A percentile compares a stretch with the other conserved stretches of the same genome.
These are phyloP conservation scores for Oryza glumipatula DNA, from an alignment of 176 grass and related monocot genomes.

Conservation along the genomic window DNA sequence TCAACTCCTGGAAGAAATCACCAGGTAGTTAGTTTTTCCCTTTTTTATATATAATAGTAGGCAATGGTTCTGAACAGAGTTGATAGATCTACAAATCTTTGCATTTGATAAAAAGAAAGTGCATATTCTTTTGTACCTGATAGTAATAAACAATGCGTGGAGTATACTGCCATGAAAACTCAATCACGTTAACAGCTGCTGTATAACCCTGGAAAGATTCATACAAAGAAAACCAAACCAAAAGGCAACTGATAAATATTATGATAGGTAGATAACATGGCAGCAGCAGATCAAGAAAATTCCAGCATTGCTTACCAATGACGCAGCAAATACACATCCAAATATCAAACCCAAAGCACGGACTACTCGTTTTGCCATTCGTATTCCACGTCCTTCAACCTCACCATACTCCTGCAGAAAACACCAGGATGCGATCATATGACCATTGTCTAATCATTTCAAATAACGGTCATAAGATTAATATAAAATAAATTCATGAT, in stretches of 20 bases:
- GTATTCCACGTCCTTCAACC: conserved; percentile 80
- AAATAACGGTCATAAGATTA: background rate
- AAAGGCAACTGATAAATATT: conserved; percentile 4
- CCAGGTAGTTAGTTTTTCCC: background rate
- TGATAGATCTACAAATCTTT: conserved; percentile 15
- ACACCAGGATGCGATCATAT: conserved; percentile 19
- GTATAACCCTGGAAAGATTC: conserved; percentile 57
- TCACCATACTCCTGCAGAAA: conserved; percentile 82
- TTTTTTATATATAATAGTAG: background rate
- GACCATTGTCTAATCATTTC: background rate
- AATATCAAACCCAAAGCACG: conserved; percentile 89
- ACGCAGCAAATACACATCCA: conserved; percentile 76
- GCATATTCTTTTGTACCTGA: conserved; percentile 55
- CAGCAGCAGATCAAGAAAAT: conserved; percentile 8
- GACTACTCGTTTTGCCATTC: conserved; percentile 91
- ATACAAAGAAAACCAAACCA: conserved; percentile 24
- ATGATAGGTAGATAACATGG: background rate
- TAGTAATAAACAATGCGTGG: conserved; percentile 62
- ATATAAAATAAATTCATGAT: background rate
- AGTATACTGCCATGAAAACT: conserved; percentile 48
- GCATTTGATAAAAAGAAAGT: background rate
- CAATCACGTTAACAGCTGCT: conserved; percentile 42
- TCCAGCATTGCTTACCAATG: conserved; percentile 45
- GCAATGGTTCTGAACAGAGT: background rate
- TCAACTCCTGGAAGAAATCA: conserved; percentile 47